Conservation (phyloP, 805 yeast species). For the Saturnispora sanitii region DNA sequence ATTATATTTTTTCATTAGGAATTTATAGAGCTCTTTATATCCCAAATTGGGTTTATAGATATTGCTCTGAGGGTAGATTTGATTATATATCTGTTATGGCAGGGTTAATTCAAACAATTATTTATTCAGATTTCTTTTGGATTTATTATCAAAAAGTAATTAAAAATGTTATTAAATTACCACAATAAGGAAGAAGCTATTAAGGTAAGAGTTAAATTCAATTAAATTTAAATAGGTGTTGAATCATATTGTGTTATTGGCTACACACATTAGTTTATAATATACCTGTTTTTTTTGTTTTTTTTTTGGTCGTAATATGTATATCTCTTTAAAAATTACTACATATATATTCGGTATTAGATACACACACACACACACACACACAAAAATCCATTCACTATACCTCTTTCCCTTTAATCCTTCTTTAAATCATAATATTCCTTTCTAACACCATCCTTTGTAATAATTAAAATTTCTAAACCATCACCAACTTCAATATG, state of each 20-base stretch:
- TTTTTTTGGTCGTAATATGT: no score
- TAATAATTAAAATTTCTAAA: constrained; percentile 78
- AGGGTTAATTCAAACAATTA: constrained; percentile 74
- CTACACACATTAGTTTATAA: no score
- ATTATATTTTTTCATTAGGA: constrained; percentile 91
- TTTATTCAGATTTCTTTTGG: constrained; percentile 94
- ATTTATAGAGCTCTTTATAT: constrained; percentile 80
- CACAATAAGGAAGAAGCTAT: no score
- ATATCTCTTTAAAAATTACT: no score
- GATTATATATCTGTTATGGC: constrained; percentile 68
- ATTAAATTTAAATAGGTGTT: no score
- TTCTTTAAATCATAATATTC: constrained; percentile 81
- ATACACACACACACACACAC: no score
- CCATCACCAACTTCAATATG: constrained; percentile 98
- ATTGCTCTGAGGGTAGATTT: constrained; percentile 48
- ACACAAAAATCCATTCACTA: no score
- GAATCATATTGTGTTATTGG: no score
- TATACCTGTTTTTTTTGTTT: no score
- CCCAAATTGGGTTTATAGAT: constrained; percentile 93
- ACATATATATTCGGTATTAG: no score
- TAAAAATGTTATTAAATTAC: constrained; percentile 66
- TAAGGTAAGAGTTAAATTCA: no score
- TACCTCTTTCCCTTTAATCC: constrained; percentile 38
- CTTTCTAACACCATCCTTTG: constrained; percentile 83
- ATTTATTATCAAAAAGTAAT: constrained; percentile 76